These are phyloP conservation scores for Leishmania mexicana DNA, from an alignment of 208 protist genomes.

Conservation along the genomic window DNA sequence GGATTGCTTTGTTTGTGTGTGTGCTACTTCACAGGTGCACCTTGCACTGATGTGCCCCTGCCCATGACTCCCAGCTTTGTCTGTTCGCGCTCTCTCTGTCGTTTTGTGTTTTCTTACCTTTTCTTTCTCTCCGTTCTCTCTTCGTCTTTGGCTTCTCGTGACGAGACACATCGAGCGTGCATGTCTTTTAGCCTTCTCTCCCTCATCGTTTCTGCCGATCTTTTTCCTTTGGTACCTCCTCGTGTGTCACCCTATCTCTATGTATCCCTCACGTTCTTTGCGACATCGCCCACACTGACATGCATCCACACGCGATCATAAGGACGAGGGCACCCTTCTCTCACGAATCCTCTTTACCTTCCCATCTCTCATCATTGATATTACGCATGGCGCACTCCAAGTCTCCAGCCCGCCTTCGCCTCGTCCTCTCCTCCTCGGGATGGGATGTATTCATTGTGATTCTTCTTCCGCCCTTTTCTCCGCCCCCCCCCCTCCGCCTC, in stretches of 20 bases:
- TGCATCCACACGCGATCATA: background rate
- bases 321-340: background rate
- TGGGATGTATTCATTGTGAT: background rate
- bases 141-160: background rate
- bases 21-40: background rate
- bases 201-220: background rate
- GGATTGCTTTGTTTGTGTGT: background rate
- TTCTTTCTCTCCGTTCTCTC: background rate
- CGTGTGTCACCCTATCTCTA: background rate
- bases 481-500: background rate
- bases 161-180: background rate
- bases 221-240: background rate
- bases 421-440: background rate
- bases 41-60: background rate
- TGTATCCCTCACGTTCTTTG: constrained; percentile 3
- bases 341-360: constrained; percentile 1
- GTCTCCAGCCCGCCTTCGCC: background rate
- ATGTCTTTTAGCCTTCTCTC: background rate
- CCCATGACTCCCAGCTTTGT: background rate
- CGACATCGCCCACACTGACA: background rate
- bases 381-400: background rate
- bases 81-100: background rate
- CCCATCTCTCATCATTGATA: constrained; percentile 6
- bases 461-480: constrained; percentile 2
- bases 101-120: background rate